Evolutionary conservation across 1,284 basidiomycete genomes (phyloP).

Genomic region (Fomes fomentarius): DNA sequence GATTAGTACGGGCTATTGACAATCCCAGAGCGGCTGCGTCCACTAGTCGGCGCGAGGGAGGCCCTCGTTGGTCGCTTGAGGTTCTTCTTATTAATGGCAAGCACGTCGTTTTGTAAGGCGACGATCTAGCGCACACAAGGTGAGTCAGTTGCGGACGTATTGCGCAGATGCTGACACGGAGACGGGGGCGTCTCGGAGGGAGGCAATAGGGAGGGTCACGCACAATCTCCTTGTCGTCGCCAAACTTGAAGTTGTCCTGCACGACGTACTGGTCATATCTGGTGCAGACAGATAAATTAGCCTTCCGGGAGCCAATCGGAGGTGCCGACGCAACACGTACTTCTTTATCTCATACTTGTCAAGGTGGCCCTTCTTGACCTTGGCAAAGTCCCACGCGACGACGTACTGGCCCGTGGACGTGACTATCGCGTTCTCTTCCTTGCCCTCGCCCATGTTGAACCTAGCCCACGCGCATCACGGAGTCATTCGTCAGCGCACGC

Average conservation of each 20-base stretch:
- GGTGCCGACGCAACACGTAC: conserved; percentile 35
- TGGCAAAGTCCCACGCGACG: conserved; percentile 94
- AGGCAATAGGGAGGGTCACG: conserved; percentile 30
- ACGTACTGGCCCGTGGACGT: conserved; percentile 97
- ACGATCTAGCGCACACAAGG: conserved; percentile 65
- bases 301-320: conserved; percentile 8
- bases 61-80: conserved; percentile 85
- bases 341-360: conserved; percentile 97
- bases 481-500: neutral
- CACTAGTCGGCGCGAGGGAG: conserved; percentile 58
- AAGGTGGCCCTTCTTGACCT: conserved; percentile 89
- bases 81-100: conserved; percentile 93
- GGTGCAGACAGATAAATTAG: conserved; percentile 24
- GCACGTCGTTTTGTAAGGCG: conserved; percentile 92
- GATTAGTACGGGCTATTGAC: conserved; percentile 71
- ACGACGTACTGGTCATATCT: conserved; percentile 93
- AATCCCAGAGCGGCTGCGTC: conserved; percentile 60
- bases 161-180: neutral
- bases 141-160: neutral
- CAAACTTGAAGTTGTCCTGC: conserved; percentile 96
- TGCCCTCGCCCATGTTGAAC: conserved; percentile 89
- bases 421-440: conserved; percentile 93
- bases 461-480: conserved; percentile 53
- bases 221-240: conserved; percentile 93
- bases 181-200: neutral